Evolutionary conservation across 164 flowering plant genomes (phyloP).

Genomic region (Warburgia ugandensis): DNA sequence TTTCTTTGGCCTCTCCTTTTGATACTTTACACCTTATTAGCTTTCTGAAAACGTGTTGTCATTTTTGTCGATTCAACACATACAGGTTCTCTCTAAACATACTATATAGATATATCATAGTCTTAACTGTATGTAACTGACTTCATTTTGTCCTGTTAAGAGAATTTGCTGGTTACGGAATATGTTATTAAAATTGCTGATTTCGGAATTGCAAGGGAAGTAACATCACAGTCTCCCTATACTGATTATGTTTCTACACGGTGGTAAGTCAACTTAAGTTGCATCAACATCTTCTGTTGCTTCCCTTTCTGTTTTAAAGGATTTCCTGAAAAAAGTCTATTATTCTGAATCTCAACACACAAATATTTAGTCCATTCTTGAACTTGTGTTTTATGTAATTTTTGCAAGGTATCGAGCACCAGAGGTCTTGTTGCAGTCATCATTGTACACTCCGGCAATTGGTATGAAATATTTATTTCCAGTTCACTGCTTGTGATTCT

Average conservation of each 20-base stretch:
- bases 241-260: conserved; percentile 91
- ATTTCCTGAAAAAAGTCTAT: not conserved
- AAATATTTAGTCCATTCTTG: not conserved
- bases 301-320: not conserved
- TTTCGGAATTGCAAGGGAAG: conserved; percentile 88
- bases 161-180: conserved; percentile 78
- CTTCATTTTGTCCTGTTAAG: conserved; percentile 24
- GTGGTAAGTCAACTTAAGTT: conserved; percentile 40
- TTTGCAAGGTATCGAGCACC: conserved; percentile 96
- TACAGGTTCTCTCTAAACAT: too few species aligned
- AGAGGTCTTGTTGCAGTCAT: conserved; percentile 77
- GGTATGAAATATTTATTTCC: conserved; percentile 30
- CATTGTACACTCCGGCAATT: conserved; percentile 71
- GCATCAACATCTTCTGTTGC: not conserved
- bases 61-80: too few species aligned
- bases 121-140: not conserved
- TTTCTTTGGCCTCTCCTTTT: not conserved
- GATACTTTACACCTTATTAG: not conserved
- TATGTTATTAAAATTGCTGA: conserved; percentile 81
- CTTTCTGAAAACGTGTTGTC: conserved; percentile 6
- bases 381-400: conserved; percentile 6
- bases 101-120: not conserved
- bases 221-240: conserved; percentile 68
- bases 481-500: not conserved
- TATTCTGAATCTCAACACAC: too few species aligned